These are phyloP conservation scores for Sarocladium strictum DNA, from an alignment of 2,329 filamentous ascomycete genomes.

Conservation along the genomic window DNA sequence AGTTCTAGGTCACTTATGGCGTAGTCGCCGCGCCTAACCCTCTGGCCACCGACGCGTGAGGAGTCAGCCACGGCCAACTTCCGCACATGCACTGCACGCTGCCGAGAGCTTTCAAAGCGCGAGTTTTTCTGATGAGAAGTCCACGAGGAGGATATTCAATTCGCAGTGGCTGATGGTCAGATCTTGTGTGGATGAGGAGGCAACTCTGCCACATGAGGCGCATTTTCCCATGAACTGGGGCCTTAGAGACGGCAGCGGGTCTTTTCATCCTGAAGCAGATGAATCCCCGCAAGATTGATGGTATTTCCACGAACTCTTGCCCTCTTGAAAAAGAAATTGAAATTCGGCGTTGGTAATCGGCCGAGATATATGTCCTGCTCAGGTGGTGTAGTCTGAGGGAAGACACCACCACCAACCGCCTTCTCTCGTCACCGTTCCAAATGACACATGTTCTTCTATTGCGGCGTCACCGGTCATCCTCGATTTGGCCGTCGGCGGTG, in stretches of 20 bases:
- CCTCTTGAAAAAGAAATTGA: neutral
- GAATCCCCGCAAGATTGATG: neutral
- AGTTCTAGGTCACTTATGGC: too few relatives aligned
- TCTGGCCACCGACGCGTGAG: neutral
- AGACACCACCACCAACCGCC: neutral
- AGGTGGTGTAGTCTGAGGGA: too few relatives aligned
- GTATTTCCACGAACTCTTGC: neutral
- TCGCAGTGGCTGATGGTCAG: neutral
- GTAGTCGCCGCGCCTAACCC: too few relatives aligned
- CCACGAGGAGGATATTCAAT: neutral
- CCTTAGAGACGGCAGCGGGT: neutral
- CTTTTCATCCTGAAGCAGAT: neutral
- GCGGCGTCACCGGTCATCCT: neutral
- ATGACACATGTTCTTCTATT: neutral
- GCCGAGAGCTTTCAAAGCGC: neutral
- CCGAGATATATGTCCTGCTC: too few relatives aligned
- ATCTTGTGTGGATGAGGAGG: neutral
- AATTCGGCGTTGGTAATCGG: neutral
- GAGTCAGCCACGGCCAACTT: too few relatives aligned
- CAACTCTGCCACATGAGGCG: neutral
- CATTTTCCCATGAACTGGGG: neutral
- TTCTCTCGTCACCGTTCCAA: neutral
- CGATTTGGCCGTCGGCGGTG: neutral
- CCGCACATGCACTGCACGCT: too few relatives aligned
- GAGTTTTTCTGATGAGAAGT: neutral